These are phyloP conservation scores for Suillus weaverae DNA, from an alignment of 768 basidiomycete species.

Conservation along the genomic window DNA sequence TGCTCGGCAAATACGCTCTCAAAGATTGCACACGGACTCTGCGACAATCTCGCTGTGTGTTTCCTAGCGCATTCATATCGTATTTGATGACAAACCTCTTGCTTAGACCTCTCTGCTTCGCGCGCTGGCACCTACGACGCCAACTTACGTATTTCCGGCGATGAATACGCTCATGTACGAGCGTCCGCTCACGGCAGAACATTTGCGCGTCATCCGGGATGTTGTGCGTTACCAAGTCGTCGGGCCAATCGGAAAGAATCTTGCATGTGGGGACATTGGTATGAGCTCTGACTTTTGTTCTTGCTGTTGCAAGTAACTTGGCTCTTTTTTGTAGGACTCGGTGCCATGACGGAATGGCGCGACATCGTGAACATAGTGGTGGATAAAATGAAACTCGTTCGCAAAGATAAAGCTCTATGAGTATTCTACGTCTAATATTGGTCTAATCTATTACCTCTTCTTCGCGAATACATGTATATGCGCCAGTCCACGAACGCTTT, in stretches of 20 bases:
- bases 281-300: slow-evolving; percentile 19
- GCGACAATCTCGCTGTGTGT: slow-evolving; percentile 82
- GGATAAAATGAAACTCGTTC: slow-evolving; percentile 42
- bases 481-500: slow-evolving; percentile 78
- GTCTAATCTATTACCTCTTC: slow-evolving; percentile 35
- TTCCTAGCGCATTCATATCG: neutral
- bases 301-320: neutral
- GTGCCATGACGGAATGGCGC: slow-evolving; percentile 86
- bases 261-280: slow-evolving; percentile 95
- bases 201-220: slow-evolving; percentile 73
- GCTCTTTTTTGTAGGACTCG: neutral
- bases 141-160: slow-evolving; percentile 91
- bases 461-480: slow-evolving; percentile 88
- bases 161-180: slow-evolving; percentile 99
- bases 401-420: neutral
- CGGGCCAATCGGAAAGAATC: slow-evolving; percentile 83
- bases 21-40: slow-evolving; percentile 86
- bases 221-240: slow-evolving; percentile 78
- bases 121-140: slow-evolving; percentile 79
- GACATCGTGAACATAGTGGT: slow-evolving; percentile 81
- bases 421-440: slow-evolving; percentile 1
- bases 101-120: slow-evolving; percentile 76
- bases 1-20: slow-evolving; percentile 98
- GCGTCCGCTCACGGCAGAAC: slow-evolving; percentile 87
- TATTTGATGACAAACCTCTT: neutral